Evolutionary conservation across 2,329 filamentous ascomycete genomes (phyloP), one percentile per base, ranked within the genome.

Genomic region (Aspergillus sp.): DNA sequence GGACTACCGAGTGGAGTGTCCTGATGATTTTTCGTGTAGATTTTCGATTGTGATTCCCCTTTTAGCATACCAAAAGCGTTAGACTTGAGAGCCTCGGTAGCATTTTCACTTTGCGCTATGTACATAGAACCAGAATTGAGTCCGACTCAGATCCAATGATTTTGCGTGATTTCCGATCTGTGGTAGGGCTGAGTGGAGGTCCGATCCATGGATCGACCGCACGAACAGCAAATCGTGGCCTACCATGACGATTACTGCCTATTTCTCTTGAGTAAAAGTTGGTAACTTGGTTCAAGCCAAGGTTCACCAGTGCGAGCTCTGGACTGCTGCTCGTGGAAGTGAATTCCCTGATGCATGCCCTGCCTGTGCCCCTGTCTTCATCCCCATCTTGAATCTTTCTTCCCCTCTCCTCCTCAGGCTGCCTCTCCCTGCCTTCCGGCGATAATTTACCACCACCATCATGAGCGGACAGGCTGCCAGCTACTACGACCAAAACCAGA

Each of bases 401-500:
- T 37, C 35, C 35, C 12, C 35, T 37, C 27, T 49, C 17, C 56
- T 53, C 46, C 33, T 31, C 27, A 9, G 12, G 27, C 27, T 31
- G 27, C 27, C 23, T 25, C 23, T 35, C 37, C 35, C 46, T 43
- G 12, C 39, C 21, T 46, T 37, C 35, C 35, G 12, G 12, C 35
- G 14, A 37, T n/a, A 14, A n/a, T n/a, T 39, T 44, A 47, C 9
- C 25, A 12, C 12, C 31, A 12, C 44, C 60, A 59, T 48, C 44
- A 75, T 75, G 73, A 74, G 70, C 63, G 73, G 72, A 49, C 68
- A 76, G 62, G 73, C 73, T 17, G 68, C 68, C 11, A 70, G 66
- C 54, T 76, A 76, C 51, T 76, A 76, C 58, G 67, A 74, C 53
- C 60, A 64, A 6, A 62, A 58, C 27, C 69, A 71, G 61, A 62